phyloP scores from a whole-genome alignment of 208 protist species.

The Crithidia sp. region DNA sequence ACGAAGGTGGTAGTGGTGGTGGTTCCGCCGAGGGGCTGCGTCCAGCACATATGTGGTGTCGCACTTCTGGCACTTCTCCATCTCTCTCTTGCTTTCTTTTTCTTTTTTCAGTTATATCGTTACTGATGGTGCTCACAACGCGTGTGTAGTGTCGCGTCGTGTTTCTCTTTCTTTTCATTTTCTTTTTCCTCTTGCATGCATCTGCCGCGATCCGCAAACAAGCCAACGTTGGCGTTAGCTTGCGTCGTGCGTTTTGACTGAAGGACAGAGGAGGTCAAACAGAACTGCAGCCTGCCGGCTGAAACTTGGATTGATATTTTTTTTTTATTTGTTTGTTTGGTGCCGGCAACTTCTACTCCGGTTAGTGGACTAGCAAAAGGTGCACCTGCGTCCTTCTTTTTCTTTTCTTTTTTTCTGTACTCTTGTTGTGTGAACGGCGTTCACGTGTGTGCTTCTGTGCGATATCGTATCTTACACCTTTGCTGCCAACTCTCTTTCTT shows the following conservation, averaged over 20 bases:
- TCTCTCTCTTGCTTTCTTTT: not conserved
- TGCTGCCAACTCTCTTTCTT: slow-evolving; percentile 3
- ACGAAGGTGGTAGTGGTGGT: too few species aligned
- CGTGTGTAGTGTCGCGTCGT: not conserved
- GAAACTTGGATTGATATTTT: not conserved
- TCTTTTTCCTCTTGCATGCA: too few species aligned
- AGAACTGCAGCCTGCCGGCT: too few species aligned
- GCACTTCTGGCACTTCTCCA: not conserved
- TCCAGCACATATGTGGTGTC: not conserved
- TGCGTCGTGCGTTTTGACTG: too few species aligned
- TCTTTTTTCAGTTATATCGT: not conserved
- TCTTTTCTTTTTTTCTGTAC: not conserved
- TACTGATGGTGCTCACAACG: not conserved
- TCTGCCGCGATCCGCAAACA: too few species aligned
- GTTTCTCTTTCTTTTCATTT: too few species aligned
- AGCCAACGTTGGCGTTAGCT: too few species aligned
- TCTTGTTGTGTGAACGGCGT: not conserved
- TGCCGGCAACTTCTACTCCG: not conserved
- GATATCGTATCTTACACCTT: too few species aligned
- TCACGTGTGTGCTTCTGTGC: not conserved
- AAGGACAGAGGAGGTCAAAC: too few species aligned
- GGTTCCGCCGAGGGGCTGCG: too few species aligned
- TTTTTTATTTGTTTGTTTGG: slow-evolving; percentile 1
- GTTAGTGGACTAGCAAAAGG: not conserved
- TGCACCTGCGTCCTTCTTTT: not conserved